Evolutionary conservation across 1,284 basidiomycete species (phyloP).

Genomic region (Puccinia coronata): DNA sequence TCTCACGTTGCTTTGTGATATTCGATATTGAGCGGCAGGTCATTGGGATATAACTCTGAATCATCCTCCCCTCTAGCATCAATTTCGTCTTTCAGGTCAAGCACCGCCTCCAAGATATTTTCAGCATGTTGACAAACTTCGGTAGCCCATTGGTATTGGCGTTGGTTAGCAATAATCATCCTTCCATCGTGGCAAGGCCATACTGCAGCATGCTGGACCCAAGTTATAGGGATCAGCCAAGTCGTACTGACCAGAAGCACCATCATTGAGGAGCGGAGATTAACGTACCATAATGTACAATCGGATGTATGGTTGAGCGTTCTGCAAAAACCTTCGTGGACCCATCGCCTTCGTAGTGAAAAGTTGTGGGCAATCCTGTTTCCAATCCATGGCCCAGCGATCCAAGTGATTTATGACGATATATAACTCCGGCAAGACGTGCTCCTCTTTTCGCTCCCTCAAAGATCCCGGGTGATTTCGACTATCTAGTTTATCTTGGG

Average conservation of each 20-base stretch:
- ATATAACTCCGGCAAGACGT: conserved; percentile 11
- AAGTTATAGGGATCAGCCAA: background rate
- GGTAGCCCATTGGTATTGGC: conserved; percentile 2
- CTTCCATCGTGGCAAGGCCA: conserved; percentile 39
- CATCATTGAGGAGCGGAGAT: background rate
- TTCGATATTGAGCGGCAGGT: conserved; percentile 20
- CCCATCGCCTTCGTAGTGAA: background rate
- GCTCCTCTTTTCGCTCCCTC: background rate
- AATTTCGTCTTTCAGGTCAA: background rate
- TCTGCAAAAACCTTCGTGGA: conserved; percentile 21
- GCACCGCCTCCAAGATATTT: conserved; percentile 10
- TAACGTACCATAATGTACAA: conserved; percentile 24
- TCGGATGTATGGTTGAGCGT: conserved; percentile 20
- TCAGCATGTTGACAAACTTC: conserved; percentile 22
- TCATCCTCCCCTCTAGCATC: background rate
- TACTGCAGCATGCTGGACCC: conserved; percentile 23
- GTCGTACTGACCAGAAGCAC: background rate
- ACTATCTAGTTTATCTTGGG: conserved; percentile 17
- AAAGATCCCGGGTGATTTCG: conserved; percentile 7
- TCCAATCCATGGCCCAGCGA: conserved; percentile 21
- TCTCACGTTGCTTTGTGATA: conserved; percentile 38
- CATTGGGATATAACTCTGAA: background rate
- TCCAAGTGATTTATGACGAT: conserved; percentile 13
- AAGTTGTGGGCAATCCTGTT: background rate
- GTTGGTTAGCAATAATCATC: background rate